Evolutionary conservation across 495 filamentous ascomycete genomes (phyloP).

Genomic region (Thozetella sp.): DNA sequence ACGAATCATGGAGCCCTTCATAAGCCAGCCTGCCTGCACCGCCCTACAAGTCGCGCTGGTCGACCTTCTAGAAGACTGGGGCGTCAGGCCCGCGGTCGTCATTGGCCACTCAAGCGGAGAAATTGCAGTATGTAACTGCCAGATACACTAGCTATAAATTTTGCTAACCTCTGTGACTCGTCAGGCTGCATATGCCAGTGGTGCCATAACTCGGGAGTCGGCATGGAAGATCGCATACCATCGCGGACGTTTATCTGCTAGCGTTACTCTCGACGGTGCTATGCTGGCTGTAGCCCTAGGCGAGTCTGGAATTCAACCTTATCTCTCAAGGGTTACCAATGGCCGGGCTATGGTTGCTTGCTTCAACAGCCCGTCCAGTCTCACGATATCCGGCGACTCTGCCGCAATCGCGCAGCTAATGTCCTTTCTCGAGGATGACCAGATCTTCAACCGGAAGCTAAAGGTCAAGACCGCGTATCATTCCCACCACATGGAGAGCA

Average conservation of each 20-base stretch:
- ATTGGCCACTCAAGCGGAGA: slow-evolving; percentile 68
- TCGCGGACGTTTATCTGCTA: slow-evolving; percentile 19
- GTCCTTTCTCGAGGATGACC: neutral
- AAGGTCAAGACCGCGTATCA: slow-evolving; percentile 29
- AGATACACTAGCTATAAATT: too few species aligned
- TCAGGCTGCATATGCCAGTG: slow-evolving; percentile 49
- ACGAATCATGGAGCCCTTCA: slow-evolving; percentile 23
- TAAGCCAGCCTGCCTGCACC: slow-evolving; percentile 46
- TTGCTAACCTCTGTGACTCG: too few species aligned
- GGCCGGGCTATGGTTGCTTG: slow-evolving; percentile 19
- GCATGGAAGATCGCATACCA: slow-evolving; percentile 51
- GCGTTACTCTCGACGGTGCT: slow-evolving; percentile 25
- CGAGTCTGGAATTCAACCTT: slow-evolving; percentile 17
- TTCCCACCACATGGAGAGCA: slow-evolving; percentile 23
- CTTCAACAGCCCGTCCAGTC: slow-evolving; percentile 29
- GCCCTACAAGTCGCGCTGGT: slow-evolving; percentile 56
- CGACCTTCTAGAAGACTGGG: slow-evolving; percentile 51
- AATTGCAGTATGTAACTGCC: too few species aligned
- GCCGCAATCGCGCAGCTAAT: slow-evolving; percentile 18
- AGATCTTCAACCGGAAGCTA: slow-evolving; percentile 23
- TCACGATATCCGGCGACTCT: slow-evolving; percentile 26
- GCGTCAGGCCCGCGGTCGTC: slow-evolving; percentile 47
- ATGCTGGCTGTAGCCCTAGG: slow-evolving; percentile 46
- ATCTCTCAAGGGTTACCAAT: slow-evolving; percentile 17
- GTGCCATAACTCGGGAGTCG: slow-evolving; percentile 36